Conservation (phyloP, 2,329 filamentous ascomycete species). For the Trichoderma arundinaceum region DNA sequence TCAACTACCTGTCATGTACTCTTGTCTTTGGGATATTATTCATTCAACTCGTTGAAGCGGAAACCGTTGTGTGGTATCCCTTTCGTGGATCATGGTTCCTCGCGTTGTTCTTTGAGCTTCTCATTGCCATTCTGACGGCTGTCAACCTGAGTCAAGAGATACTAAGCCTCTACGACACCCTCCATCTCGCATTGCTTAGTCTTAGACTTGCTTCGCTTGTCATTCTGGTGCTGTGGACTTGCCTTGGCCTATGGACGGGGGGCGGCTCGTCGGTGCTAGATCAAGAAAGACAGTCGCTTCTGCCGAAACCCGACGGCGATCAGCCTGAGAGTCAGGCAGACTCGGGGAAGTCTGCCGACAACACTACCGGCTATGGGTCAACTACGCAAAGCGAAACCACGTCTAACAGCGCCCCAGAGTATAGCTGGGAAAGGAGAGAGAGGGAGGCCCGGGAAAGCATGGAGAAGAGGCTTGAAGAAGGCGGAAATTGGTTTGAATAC, state of each 20-base stretch:
- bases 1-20: constrained; percentile 66
- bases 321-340: constrained; percentile 3
- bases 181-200: constrained; percentile 36
- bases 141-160: constrained; percentile 16
- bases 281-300: constrained; percentile 63
- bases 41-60: constrained; percentile 57
- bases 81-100: constrained; percentile 68
- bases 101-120: constrained; percentile 61
- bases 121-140: constrained; percentile 46
- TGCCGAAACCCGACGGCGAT: constrained; percentile 45
- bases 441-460: constrained; percentile 62
- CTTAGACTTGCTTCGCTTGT: constrained; percentile 38
- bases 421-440: constrained; percentile 59
- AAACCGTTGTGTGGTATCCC: constrained; percentile 64
- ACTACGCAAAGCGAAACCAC: constrained; percentile 48
- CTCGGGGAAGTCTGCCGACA: constrained; percentile 35
- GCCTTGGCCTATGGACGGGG: constrained; percentile 39
- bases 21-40: constrained; percentile 68
- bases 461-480: constrained; percentile 72
- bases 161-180: constrained; percentile 35
- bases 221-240: constrained; percentile 40
- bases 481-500: constrained; percentile 79
- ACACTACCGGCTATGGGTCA: constrained; percentile 49
- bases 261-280: constrained; percentile 47
- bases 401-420: constrained; percentile 54